Percentiles rank a stretch among this genome's conserved stretches.
phyloP scores from a whole-genome alignment of 2,329 filamentous ascomycete species.

The Verticillium alfalfae region DNA sequence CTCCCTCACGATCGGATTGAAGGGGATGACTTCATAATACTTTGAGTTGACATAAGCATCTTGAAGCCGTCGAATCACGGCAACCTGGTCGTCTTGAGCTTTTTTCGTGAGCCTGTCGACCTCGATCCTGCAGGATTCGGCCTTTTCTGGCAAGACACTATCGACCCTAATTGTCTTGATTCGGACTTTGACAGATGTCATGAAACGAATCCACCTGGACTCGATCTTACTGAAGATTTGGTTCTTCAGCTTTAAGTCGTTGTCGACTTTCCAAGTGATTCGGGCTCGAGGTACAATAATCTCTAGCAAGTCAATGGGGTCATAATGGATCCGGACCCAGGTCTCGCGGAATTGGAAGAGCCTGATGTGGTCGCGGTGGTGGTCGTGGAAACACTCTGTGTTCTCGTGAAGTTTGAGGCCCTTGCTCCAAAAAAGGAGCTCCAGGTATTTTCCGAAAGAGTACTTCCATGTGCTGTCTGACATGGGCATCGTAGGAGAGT shows the following conservation, averaged over 20 bases:
- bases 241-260: slow-evolving; percentile 88
- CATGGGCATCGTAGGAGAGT: slow-evolving; percentile 86
- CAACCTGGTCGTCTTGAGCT: slow-evolving; percentile 75
- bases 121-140: slow-evolving; percentile 74
- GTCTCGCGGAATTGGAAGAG: slow-evolving; percentile 89
- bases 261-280: slow-evolving; percentile 96
- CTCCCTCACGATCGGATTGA: slow-evolving; percentile 82
- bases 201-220: slow-evolving; percentile 79
- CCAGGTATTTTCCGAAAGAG: slow-evolving; percentile 97
- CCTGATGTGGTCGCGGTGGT: slow-evolving; percentile 75
- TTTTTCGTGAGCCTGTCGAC: slow-evolving; percentile 73
- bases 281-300: slow-evolving; percentile 86
- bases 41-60: slow-evolving; percentile 88
- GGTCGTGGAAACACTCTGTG: slow-evolving; percentile 76
- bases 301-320: slow-evolving; percentile 86
- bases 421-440: slow-evolving; percentile 92
- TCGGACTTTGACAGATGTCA: slow-evolving; percentile 76
- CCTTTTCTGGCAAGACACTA: slow-evolving; percentile 81
- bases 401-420: slow-evolving; percentile 69
- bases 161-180: slow-evolving; percentile 87
- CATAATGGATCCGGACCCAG: slow-evolving; percentile 84
- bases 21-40: slow-evolving; percentile 93
- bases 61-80: slow-evolving; percentile 72
- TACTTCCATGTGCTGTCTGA: slow-evolving; percentile 96
- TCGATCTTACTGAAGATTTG: slow-evolving; percentile 80